Conservation (phyloP, 306 rosid species). For the Herpetospermum pedunculosum region DNA sequence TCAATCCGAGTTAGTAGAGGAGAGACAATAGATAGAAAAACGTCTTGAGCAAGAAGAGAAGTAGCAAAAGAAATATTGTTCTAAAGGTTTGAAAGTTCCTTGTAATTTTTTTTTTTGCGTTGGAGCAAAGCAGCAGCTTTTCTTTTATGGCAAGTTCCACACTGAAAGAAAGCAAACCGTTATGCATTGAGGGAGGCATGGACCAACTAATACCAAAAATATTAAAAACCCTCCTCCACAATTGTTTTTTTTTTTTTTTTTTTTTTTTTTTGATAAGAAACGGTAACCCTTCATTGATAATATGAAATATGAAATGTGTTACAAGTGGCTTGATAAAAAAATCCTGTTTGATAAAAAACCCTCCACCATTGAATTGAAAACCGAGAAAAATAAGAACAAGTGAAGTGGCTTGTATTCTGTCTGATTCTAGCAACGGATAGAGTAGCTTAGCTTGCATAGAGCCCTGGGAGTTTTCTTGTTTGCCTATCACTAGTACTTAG, state of each 20-base stretch:
- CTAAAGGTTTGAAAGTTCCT: neutral
- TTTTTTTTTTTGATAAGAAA: too few relatives aligned
- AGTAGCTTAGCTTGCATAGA: neutral
- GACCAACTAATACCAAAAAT: neutral
- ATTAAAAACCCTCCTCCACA: neutral
- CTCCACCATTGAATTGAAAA: neutral
- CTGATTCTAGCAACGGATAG: neutral
- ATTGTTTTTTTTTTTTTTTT: too few relatives aligned
- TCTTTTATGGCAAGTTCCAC: neutral
- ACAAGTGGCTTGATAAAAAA: too few relatives aligned
- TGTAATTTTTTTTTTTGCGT: neutral
- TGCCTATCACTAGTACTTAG: neutral
- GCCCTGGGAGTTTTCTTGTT: neutral
- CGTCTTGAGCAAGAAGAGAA: neutral
- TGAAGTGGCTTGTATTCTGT: neutral
- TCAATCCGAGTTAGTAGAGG: neutral
- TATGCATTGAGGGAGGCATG: neutral
- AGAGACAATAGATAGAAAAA: neutral
- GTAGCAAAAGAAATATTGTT: neutral
- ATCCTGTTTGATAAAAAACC: too few relatives aligned
- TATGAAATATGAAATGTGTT: too few relatives aligned
- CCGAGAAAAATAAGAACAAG: neutral
- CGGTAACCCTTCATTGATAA: too few relatives aligned
- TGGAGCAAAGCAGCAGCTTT: neutral
- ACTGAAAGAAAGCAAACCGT: neutral